Conservation (phyloP, 148 eudicot species). For the Vaccinium myrtillus region DNA sequence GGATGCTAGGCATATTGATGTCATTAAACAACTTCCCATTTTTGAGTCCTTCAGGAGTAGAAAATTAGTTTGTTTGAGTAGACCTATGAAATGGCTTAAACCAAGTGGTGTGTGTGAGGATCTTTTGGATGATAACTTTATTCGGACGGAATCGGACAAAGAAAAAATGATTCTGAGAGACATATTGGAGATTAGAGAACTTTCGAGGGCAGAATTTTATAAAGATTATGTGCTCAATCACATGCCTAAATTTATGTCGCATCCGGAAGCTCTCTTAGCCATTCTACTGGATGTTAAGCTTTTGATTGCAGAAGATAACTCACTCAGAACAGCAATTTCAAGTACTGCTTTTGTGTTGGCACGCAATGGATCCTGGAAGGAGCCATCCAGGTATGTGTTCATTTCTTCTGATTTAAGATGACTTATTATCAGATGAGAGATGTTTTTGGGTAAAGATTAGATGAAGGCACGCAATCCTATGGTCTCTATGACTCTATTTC, state of each 20-base stretch:
- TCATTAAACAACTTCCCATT: constrained; percentile 78
- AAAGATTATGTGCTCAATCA: constrained; percentile 69
- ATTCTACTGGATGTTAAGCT: constrained; percentile 63
- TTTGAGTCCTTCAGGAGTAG: constrained; percentile 86
- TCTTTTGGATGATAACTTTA: constrained; percentile 83
- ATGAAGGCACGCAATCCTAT: background rate
- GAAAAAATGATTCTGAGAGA: constrained; percentile 69
- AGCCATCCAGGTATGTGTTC: constrained; percentile 72
- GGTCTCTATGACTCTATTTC: background rate
- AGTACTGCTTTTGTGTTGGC: constrained; percentile 77
- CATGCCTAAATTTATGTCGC: constrained; percentile 71
- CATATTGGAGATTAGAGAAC: constrained; percentile 59
- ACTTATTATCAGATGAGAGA: background rate
- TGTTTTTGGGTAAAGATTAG: background rate
- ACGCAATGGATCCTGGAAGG: constrained; percentile 74
- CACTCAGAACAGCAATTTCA: constrained; percentile 60
- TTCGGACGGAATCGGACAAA: constrained; percentile 82
- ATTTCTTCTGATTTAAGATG: background rate
- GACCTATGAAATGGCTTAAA: constrained; percentile 73
- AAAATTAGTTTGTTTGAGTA: constrained; percentile 57
- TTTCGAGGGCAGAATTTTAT: constrained; percentile 68
- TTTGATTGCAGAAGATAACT: constrained; percentile 67
- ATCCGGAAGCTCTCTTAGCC: constrained; percentile 61
- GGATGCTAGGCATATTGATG: constrained; percentile 49
- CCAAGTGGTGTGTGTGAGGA: constrained; percentile 75